These are phyloP conservation scores for Penicillium samsonianum DNA, from an alignment of 495 filamentous ascomycete species.

Conservation along the genomic window DNA sequence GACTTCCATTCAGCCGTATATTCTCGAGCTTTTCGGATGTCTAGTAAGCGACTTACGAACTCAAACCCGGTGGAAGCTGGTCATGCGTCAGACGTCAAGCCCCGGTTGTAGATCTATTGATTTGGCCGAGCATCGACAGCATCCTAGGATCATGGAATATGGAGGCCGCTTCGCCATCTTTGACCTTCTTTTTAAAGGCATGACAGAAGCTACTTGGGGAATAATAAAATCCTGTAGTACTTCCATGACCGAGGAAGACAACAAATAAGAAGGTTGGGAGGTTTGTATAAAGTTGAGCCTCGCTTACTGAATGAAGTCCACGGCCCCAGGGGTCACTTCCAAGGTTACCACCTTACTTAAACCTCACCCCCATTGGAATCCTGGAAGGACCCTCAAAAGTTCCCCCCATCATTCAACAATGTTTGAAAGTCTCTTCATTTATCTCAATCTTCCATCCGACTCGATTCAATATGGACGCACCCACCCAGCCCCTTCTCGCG, in stretches of 20 bases:
- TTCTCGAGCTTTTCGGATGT: background rate
- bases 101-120: too few relatives aligned
- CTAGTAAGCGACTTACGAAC: too few relatives aligned
- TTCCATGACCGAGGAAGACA: background rate
- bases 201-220: too few relatives aligned
- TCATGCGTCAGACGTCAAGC: too few relatives aligned
- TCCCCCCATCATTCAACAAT: background rate
- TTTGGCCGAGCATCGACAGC: too few relatives aligned
- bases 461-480: background rate
- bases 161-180: too few relatives aligned
- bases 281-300: background rate
- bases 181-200: too few relatives aligned
- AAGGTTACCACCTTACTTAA: background rate
- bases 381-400: too few relatives aligned
- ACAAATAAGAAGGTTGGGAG: background rate
- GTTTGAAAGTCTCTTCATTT: background rate
- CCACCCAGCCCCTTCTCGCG: background rate
- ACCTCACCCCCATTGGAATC: background rate
- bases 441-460: background rate
- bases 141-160: too few relatives aligned
- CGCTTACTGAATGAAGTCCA: background rate
- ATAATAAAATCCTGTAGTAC: background rate
- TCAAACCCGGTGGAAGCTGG: too few relatives aligned
- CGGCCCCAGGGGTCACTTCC: too few relatives aligned
- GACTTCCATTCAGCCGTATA: background rate